Conservation (phyloP, 352 stramenopile genomes). For the Plasmopara halstedii region DNA sequence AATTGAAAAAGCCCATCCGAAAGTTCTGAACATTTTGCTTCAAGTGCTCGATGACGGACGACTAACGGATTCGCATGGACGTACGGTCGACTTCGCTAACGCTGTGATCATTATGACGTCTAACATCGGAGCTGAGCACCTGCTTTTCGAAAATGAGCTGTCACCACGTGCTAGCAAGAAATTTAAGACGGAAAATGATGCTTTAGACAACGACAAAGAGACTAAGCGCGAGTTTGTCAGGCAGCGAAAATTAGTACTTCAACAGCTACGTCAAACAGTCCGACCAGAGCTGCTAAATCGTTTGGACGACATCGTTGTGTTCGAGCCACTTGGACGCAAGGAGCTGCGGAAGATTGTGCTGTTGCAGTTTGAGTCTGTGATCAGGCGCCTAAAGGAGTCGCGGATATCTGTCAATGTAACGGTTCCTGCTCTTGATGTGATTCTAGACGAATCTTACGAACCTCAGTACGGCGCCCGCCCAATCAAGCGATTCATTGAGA, state of each 20-base stretch:
- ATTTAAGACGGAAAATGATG: conserved; percentile 32
- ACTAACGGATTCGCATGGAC: conserved; percentile 93
- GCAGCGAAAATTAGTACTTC: conserved; percentile 80
- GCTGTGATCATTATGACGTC: conserved; percentile 97
- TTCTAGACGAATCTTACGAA: conserved; percentile 90
- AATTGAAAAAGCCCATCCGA: conserved; percentile 96
- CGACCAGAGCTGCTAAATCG: conserved; percentile 95
- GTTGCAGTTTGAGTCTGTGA: conserved; percentile 88
- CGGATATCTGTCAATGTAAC: conserved; percentile 70
- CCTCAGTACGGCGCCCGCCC: conserved; percentile 92
- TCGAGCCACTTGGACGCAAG: conserved; percentile 85
- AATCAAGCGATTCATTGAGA: conserved; percentile 95
- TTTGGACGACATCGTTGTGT: conserved; percentile 95
- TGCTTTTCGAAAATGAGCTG: conserved; percentile 66
- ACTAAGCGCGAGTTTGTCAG: conserved; percentile 31
- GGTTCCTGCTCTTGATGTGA: conserved; percentile 81
- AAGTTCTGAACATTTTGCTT: conserved; percentile 95
- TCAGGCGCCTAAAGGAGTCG: conserved; percentile 60
- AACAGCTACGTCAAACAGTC: conserved; percentile 83
- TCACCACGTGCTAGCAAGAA: conserved; percentile 53
- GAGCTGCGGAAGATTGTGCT: conserved; percentile 91
- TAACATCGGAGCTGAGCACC: conserved; percentile 91
- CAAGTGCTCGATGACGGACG: conserved; percentile 97
- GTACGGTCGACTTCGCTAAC: conserved; percentile 97
- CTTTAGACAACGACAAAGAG: conserved; percentile 15